Base-by-base conservation (phyloP, 2,329 filamentous ascomycete genomes). In the Neocatenulostroma microsporum region DNA sequence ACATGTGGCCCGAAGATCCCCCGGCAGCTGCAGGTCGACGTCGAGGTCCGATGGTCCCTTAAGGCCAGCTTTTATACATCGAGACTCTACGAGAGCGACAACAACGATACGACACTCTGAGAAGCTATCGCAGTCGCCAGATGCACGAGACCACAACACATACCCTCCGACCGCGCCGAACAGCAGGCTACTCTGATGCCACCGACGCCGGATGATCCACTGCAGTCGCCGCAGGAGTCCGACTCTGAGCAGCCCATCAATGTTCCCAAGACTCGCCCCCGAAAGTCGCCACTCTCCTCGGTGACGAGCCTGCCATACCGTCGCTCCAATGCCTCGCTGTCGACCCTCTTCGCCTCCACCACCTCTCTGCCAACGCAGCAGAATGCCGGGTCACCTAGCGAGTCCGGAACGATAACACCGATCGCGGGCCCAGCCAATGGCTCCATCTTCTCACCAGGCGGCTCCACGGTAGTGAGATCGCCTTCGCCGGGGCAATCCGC, bases 181-280 rank as follows among this genome's bases (percentile, higher is more conserved):
- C 17, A 36, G 15, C 45, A 43, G 45, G 37, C 46, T 32, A 43
- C 39, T 44, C 46, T 60, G 49, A 84, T 84, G 80, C 78, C 78
- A 73, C 72, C 77, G 62, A 67, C 73, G 58, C 68, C 74, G 60
- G 68, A 81, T 76, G 67, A 72, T 55, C 71, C 76, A 53, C 69
- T 75, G 64, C 74, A 80, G 62, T 76, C 80, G 59, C 74, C 82
- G 62, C 77, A 80, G 61, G 74, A 80, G 54, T 73, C 82, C 61
- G 79, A 82, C 54, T 67, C 77, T 56, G 78, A 79, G 48, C 72
- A 77, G 50, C 74, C 80, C 40, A 66, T 73, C 56, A 60, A 62
- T 39, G 61, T 78, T 40, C 72, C 77, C 46, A 84, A 80, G 64
- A 67, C 80, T 57, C 65, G 62, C 36, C 59, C 66, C 12, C 64